A percentile compares a stretch with the other conserved stretches of the same genome.
Evolutionary conservation across 225 moss, liverwort and hornwort genomes (phyloP).

Genomic region (Neckera pumila): DNA sequence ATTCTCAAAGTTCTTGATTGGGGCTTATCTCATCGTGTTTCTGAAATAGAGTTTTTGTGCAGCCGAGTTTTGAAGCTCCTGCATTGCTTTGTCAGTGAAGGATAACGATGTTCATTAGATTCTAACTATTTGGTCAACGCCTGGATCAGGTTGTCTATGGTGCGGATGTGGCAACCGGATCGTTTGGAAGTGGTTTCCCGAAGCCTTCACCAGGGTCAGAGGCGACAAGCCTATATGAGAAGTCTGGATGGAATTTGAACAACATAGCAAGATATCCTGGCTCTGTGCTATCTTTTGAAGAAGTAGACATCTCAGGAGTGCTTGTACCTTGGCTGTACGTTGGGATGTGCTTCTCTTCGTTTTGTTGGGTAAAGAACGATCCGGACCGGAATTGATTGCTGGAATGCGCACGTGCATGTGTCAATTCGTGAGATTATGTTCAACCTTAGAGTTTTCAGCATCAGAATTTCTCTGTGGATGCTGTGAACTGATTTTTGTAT

Average conservation of each 20-base stretch:
- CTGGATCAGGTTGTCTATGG: slow-evolving; percentile 95
- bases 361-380: slow-evolving; percentile 68
- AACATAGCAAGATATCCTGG: slow-evolving; percentile 89
- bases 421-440: neutral
- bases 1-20: neutral
- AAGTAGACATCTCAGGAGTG: slow-evolving; percentile 96
- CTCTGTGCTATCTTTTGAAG: slow-evolving; percentile 87
- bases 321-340: slow-evolving; percentile 95
- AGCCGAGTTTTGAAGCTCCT: neutral
- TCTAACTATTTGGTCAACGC: neutral
- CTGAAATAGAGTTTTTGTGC: neutral
- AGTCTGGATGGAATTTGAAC: slow-evolving; percentile 92
- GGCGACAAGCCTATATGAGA: slow-evolving; percentile 43
- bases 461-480: neutral
- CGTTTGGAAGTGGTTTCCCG: slow-evolving; percentile 91
- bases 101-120: neutral
- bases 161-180: slow-evolving; percentile 92
- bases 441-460: neutral
- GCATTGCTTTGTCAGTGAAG: neutral
- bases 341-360: slow-evolving; percentile 99
- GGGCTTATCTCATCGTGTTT: neutral
- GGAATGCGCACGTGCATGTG: neutral
- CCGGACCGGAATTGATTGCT: neutral
- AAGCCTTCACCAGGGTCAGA: slow-evolving; percentile 25
- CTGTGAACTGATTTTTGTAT: neutral